These are phyloP conservation scores for Candida fluviatilis DNA, from an alignment of 805 yeast species.

Conservation along the genomic window DNA sequence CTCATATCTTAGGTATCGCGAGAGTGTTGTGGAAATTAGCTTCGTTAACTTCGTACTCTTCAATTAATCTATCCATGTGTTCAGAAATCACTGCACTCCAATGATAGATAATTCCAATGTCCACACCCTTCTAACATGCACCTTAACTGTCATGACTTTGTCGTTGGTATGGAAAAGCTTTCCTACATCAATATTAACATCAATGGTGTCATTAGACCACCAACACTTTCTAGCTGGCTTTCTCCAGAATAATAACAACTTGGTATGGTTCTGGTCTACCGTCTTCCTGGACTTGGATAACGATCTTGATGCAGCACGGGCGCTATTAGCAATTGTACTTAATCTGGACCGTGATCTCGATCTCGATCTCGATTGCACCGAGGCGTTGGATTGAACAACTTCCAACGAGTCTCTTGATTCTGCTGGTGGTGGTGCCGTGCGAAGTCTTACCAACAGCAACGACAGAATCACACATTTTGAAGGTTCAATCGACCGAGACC, in stretches of 20 bases:
- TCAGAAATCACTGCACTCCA: slow-evolving; percentile 82
- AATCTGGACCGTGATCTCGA: slow-evolving; percentile 50
- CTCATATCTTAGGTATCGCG: too few species aligned
- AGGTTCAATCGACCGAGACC: slow-evolving; percentile 83
- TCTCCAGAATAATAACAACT: slow-evolving; percentile 87
- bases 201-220: slow-evolving; percentile 76
- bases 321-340: slow-evolving; percentile 53
- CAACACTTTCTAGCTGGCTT: slow-evolving; percentile 98
- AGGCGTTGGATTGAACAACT: slow-evolving; percentile 42
- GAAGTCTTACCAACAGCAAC: slow-evolving; percentile 64
- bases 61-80: too few species aligned
- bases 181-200: slow-evolving; percentile 33
- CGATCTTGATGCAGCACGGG: slow-evolving; percentile 56
- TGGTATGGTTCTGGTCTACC: slow-evolving; percentile 42
- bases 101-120: slow-evolving; percentile 88
- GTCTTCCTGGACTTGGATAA: slow-evolving; percentile 46
- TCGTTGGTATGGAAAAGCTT: slow-evolving; percentile 12
- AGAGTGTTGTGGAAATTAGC: too few species aligned
- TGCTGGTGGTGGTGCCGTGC: slow-evolving; percentile 35
- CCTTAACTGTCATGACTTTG: slow-evolving; percentile 43
- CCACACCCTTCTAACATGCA: slow-evolving; percentile 94
- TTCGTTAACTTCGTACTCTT: too few species aligned
- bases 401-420: slow-evolving; percentile 38
- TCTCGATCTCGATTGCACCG: slow-evolving; percentile 27
- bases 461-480: slow-evolving; percentile 84